These are phyloP conservation scores for Pisolithus thermaeus DNA, from an alignment of 1,284 basidiomycete species.

Conservation along the genomic window DNA sequence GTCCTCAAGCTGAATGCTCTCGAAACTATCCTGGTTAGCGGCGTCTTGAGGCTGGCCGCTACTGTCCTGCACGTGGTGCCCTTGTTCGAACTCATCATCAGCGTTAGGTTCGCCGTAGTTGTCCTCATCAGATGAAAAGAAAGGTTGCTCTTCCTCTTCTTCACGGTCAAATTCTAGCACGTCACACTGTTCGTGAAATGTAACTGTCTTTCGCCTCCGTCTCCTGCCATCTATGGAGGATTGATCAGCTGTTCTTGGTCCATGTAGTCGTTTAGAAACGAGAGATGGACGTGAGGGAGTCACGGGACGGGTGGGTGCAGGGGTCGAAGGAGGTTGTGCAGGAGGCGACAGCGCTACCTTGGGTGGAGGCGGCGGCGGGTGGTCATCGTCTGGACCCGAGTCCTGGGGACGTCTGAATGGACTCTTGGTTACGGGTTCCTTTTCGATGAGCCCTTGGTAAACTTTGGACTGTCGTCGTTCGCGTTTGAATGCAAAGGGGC, in stretches of 20 bases:
- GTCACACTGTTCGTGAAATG: constrained; percentile 81
- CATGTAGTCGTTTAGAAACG: constrained; percentile 76
- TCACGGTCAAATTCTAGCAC: constrained; percentile 81
- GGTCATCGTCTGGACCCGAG: constrained; percentile 15
- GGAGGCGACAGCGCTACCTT: constrained; percentile 18
- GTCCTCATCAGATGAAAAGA: constrained; percentile 33
- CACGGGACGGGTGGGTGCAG: constrained; percentile 25
- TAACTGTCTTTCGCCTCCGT: constrained; percentile 74
- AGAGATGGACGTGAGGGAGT: constrained; percentile 70
- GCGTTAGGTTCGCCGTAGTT: constrained; percentile 26
- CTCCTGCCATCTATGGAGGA: constrained; percentile 40
- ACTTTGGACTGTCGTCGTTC: constrained; percentile 73
- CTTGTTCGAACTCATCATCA: constrained; percentile 9
- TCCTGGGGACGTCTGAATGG: constrained; percentile 56
- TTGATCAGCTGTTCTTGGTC: constrained; percentile 61
- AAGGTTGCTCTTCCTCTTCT: constrained; percentile 49
- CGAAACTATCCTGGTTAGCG: constrained; percentile 18
- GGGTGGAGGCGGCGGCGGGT: constrained; percentile 24
- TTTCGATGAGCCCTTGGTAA: constrained; percentile 68
- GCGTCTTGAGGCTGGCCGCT: constrained; percentile 9
- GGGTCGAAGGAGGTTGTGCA: constrained; percentile 22
- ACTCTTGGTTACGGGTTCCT: constrained; percentile 78
- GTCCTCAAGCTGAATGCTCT: constrained; percentile 26
- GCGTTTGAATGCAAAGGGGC: constrained; percentile 63
- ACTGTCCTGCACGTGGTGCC: constrained; percentile 7